These are phyloP conservation scores for Vachellia collinsii DNA, from an alignment of 306 rosid genomes.

Conservation along the genomic window DNA sequence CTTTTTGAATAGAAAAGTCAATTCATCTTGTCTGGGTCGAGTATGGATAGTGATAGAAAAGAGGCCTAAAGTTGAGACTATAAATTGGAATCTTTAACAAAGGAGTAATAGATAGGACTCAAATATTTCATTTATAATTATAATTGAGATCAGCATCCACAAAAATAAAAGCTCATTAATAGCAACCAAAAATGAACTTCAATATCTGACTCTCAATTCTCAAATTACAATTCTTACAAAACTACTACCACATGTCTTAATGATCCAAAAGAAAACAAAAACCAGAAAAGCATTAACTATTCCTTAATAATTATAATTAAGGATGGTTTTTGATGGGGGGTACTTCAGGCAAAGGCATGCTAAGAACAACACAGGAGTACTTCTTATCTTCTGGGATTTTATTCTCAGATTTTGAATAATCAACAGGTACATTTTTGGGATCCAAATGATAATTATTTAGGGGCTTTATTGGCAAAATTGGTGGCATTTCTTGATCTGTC, in stretches of 20 bases:
- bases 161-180: neutral
- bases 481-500: conserved; percentile 51
- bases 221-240: neutral
- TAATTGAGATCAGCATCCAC: neutral
- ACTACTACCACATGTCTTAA: neutral
- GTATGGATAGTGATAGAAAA: neutral
- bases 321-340: conserved; percentile 33
- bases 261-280: neutral
- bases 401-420: conserved; percentile 17
- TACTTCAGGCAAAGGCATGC: conserved; percentile 35
- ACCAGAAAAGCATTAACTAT: neutral
- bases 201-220: neutral
- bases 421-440: too few species aligned
- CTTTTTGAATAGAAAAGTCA: too few species aligned
- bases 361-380: conserved; percentile 40
- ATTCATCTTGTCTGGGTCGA: too few species aligned
- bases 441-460: neutral
- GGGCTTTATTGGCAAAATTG: conserved; percentile 54
- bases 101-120: neutral
- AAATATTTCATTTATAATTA: neutral
- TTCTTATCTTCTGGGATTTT: conserved; percentile 15
- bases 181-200: neutral
- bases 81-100: neutral
- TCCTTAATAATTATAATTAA: conserved; percentile 11
- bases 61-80: neutral